phyloP scores from a whole-genome alignment of 345 rosid species.

The Dovyalis caffra region DNA sequence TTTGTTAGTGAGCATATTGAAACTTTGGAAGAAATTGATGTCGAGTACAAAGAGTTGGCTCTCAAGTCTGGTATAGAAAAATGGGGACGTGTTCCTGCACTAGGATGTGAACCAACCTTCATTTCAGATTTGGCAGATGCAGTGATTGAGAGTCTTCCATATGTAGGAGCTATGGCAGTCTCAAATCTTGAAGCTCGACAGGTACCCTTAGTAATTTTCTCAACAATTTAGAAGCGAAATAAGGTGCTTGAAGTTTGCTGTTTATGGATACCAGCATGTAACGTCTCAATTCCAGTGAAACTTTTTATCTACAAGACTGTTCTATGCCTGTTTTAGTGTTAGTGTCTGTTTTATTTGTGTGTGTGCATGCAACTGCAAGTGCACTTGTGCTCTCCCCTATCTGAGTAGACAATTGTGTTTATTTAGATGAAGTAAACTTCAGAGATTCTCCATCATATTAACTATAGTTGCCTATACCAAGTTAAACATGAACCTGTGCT shows the following conservation, averaged over 20 bases:
- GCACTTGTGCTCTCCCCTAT: background rate
- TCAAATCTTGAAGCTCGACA: conserved; percentile 98
- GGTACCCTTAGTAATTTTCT: conserved; percentile 38
- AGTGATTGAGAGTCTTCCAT: conserved; percentile 92
- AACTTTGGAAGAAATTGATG: conserved; percentile 97
- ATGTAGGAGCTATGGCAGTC: conserved; percentile 98
- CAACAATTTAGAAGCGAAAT: background rate
- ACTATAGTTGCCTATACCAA: background rate
- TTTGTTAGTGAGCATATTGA: conserved; percentile 99
- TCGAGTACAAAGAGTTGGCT: conserved; percentile 94
- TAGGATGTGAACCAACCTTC: conserved; percentile 90
- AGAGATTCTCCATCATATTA: background rate
- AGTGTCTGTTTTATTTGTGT: background rate
- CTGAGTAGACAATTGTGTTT: background rate
- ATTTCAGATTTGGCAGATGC: conserved; percentile 98
- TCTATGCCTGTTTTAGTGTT: background rate
- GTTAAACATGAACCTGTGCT: background rate
- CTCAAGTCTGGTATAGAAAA: conserved; percentile 82
- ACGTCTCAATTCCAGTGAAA: background rate
- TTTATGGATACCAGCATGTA: background rate
- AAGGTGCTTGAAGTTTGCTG: background rate
- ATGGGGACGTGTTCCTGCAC: conserved; percentile 97
- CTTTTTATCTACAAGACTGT: background rate
- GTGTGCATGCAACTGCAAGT: background rate
- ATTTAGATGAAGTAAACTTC: background rate